Percentiles rank a stretch among this genome's conserved stretches.
phyloP scores from a whole-genome alignment of 805 yeast genomes.

The Candida tallmaniae region DNA sequence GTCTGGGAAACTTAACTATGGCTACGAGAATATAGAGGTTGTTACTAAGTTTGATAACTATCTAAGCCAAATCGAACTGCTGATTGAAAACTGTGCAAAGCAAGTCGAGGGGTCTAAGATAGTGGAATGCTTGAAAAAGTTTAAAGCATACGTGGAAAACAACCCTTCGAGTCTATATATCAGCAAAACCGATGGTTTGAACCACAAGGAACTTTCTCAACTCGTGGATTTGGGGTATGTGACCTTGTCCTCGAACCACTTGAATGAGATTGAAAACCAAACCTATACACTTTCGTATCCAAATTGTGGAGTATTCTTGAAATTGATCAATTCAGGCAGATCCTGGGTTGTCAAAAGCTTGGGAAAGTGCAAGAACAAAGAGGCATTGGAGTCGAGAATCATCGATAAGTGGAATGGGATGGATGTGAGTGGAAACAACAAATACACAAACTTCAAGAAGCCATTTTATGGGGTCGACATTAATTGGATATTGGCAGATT shows the following conservation, averaged over 20 bases:
- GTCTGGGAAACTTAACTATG: conserved; percentile 38
- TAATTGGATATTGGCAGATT: conserved; percentile 47
- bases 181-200: conserved; percentile 16
- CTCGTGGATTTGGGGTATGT: conserved; percentile 41
- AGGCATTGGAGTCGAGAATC: conserved; percentile 39
- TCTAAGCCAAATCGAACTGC: conserved; percentile 14
- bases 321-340: conserved; percentile 41
- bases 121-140: conserved; percentile 17
- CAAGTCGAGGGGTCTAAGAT: conserved; percentile 5
- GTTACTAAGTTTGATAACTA: conserved; percentile 24
- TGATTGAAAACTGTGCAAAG: conserved; percentile 9
- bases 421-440: conserved; percentile 18
- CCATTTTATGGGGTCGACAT: conserved; percentile 50
- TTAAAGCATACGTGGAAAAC: conserved; percentile 15
- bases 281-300: conserved; percentile 45
- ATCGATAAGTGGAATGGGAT: conserved; percentile 43
- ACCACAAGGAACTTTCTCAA: conserved; percentile 21
- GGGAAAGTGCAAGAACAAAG: conserved; percentile 35
- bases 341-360: conserved; percentile 40
- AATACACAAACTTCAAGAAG: conserved; percentile 37
- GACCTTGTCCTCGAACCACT: conserved; percentile 42
- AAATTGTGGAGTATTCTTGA: conserved; percentile 45
- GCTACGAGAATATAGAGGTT: conserved; percentile 40
- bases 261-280: conserved; percentile 36
- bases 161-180: conserved; percentile 27